Evolutionary conservation across 208 protist genomes (phyloP).

Genomic region (Phytomonas sp.): DNA sequence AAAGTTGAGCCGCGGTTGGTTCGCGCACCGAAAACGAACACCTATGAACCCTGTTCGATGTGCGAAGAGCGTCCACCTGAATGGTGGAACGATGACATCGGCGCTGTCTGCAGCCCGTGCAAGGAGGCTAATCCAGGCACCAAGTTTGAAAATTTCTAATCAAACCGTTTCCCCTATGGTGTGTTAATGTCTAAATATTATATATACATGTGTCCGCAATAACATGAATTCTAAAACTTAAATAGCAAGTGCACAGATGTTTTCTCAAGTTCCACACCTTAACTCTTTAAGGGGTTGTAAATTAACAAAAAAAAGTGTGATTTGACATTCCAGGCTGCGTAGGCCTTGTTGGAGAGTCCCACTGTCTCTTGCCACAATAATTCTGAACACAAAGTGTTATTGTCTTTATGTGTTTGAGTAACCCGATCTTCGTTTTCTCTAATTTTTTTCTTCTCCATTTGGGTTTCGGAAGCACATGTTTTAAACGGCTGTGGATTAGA

Average conservation of each 20-base stretch:
- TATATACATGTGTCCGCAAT: neutral
- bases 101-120: slow-evolving; percentile 59
- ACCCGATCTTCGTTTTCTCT: neutral
- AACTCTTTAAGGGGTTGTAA: neutral
- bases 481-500: neutral
- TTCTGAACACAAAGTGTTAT: neutral
- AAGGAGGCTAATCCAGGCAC: slow-evolving; percentile 31
- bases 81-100: slow-evolving; percentile 75
- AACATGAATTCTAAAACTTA: slow-evolving; percentile 23
- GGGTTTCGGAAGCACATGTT: neutral
- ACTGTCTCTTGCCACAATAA: neutral
- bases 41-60: slow-evolving; percentile 77
- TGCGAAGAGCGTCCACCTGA: slow-evolving; percentile 59
- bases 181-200: slow-evolving; percentile 2
- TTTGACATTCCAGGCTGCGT: neutral
- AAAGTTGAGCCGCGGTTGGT: slow-evolving; percentile 68
- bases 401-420: neutral
- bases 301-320: neutral
- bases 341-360: neutral
- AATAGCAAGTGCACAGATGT: slow-evolving; percentile 5
- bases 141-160: slow-evolving; percentile 57
- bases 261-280: neutral
- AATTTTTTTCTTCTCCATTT: neutral
- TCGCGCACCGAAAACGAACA: slow-evolving; percentile 63
- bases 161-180: neutral